A percentile compares a stretch with the other conserved stretches of the same genome.
These are phyloP conservation scores for Penicillium sp. DNA, from an alignment of 2,329 filamentous ascomycete species.

Conservation along the genomic window DNA sequence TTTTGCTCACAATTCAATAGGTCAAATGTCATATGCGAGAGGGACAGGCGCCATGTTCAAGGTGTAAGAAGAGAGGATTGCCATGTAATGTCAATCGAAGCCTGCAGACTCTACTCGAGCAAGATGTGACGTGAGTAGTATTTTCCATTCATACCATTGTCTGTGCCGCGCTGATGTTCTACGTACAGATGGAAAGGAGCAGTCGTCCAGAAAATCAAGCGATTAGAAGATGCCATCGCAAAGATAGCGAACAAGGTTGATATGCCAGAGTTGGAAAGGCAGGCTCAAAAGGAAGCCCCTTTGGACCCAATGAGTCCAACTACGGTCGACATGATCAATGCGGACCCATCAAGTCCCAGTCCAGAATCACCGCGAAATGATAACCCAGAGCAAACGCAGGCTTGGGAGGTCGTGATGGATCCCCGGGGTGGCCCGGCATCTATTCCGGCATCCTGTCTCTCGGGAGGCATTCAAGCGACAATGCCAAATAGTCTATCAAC, in stretches of 20 bases:
- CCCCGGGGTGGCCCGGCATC: constrained; percentile 39
- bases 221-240: constrained; percentile 37
- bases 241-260: constrained; percentile 28
- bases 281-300: constrained; percentile 5
- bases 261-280: constrained; percentile 15
- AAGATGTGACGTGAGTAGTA: constrained; percentile 31
- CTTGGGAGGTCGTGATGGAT: constrained; percentile 46
- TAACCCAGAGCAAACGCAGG: constrained; percentile 27
- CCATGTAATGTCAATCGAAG: constrained; percentile 48
- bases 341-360: constrained; percentile 1
- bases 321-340: not conserved
- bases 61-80: constrained; percentile 47
- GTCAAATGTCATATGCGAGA: constrained; percentile 50
- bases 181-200: constrained; percentile 45
- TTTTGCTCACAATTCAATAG: constrained; percentile 11
- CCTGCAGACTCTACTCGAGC: constrained; percentile 48
- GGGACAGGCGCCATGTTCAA: constrained; percentile 42
- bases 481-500: constrained; percentile 6
- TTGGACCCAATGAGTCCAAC: constrained; percentile 4
- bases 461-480: constrained; percentile 15
- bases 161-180: not conserved
- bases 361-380: constrained; percentile 9
- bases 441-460: constrained; percentile 29
- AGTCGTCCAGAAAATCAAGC: constrained; percentile 42
- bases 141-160: not conserved